Percentiles rank a stretch among this genome's conserved stretches.
Evolutionary conservation across 163 green algal species (phyloP).

Genomic region (Coccomyxa subellipsoidea): DNA sequence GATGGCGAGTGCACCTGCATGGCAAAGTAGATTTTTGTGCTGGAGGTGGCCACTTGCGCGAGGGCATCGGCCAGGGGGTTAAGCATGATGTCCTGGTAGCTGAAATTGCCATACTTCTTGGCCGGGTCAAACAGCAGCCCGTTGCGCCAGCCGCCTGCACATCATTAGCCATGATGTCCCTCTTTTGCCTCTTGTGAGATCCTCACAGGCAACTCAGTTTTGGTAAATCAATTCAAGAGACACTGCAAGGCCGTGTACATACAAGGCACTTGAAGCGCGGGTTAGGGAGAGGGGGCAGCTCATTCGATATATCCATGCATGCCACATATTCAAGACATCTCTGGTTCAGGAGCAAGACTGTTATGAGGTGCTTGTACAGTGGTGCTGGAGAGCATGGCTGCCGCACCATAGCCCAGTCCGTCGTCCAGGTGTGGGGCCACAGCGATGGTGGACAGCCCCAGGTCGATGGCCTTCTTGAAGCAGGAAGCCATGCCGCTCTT

Average conservation of each 20-base stretch:
- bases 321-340: no score
- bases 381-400: background rate
- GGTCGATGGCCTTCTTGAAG: constrained; percentile 15
- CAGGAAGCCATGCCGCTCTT: constrained; percentile 15
- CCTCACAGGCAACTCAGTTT: no score
- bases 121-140: constrained; percentile 32
- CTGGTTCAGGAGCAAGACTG: no score
- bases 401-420: constrained; percentile 11
- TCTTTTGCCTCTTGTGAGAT: no score
- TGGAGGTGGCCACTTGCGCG: background rate
- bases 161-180: background rate
- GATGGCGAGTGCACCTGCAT: constrained; percentile 20
- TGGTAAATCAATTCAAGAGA: no score
- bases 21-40: constrained; percentile 26
- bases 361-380: no score
- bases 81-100: constrained; percentile 32
- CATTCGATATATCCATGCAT: no score
- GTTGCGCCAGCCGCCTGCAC: constrained; percentile 37
- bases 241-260: no score
- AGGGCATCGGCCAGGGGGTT: constrained; percentile 36
- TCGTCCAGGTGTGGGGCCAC: constrained; percentile 24
- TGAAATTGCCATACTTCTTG: constrained; percentile 24
- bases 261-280: no score
- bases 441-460: constrained; percentile 12
- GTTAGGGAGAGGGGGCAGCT: no score